A percentile compares a stretch with the other conserved stretches of the same genome.
These are phyloP conservation scores for Pythium dissotocum DNA, from an alignment of 352 stramenopile genomes.

Conservation along the genomic window DNA sequence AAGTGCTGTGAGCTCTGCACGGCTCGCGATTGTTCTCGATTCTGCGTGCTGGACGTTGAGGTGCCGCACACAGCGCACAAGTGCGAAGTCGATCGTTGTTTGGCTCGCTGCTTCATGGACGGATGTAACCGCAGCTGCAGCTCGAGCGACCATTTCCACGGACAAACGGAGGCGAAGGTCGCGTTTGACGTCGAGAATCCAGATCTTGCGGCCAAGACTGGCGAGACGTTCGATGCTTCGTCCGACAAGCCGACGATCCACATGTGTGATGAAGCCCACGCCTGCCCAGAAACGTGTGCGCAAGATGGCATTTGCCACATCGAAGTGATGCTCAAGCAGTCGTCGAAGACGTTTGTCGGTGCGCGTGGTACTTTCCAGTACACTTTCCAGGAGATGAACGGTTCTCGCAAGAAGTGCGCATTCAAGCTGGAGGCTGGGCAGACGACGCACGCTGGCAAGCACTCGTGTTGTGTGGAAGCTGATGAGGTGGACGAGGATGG, in stretches of 20 bases:
- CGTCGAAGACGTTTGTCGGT: constrained; percentile 63
- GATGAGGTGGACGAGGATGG: constrained; percentile 16
- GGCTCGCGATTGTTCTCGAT: constrained; percentile 38
- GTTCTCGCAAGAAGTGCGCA: constrained; percentile 60
- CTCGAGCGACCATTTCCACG: constrained; percentile 68
- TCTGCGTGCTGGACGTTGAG: constrained; percentile 58
- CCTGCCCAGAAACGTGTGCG: constrained; percentile 52
- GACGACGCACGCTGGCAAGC: constrained; percentile 40
- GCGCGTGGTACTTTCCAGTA: constrained; percentile 64
- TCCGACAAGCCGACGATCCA: too few species aligned
- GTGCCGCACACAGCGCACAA: constrained; percentile 56
- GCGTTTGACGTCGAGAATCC: too few species aligned
- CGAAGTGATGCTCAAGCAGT: constrained; percentile 70
- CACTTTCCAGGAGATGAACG: constrained; percentile 83
- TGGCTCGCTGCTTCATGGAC: constrained; percentile 58
- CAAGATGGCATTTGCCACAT: constrained; percentile 68
- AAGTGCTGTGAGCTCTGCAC: constrained; percentile 56
- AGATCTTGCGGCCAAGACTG: too few species aligned
- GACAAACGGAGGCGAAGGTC: constrained; percentile 21
- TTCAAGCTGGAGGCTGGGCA: constrained; percentile 40
- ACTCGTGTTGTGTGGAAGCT: constrained; percentile 40
- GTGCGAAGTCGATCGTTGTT: constrained; percentile 59
- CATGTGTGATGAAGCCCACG: constrained; percentile 48
- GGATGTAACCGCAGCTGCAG: constrained; percentile 55
- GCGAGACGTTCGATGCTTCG: too few species aligned